These are phyloP conservation scores for Tilletia caries DNA, from an alignment of 1,284 basidiomycete genomes.

Conservation along the genomic window DNA sequence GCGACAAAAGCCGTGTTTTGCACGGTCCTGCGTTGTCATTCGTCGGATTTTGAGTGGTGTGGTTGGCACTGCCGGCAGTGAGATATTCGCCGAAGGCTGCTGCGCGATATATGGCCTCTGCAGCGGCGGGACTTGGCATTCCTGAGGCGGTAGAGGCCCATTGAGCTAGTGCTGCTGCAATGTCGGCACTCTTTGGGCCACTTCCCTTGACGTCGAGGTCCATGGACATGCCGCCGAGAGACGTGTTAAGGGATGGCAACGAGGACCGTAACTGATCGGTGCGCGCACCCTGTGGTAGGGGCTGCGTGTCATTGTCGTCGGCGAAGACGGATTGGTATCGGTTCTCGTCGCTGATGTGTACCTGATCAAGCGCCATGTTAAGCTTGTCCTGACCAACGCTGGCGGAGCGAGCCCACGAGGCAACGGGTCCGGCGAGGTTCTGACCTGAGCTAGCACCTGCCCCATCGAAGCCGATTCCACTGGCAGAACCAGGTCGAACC, in stretches of 20 bases:
- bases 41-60: too few relatives aligned
- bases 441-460: not conserved
- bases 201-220: not conserved
- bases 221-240: not conserved
- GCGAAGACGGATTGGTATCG: conserved; percentile 5
- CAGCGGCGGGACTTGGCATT: conserved; percentile 4
- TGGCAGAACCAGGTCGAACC: not conserved
- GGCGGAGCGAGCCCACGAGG: not conserved
- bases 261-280: not conserved
- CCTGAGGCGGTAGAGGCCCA: not conserved
- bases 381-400: conserved; percentile 10
- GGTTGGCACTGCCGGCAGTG: not conserved
- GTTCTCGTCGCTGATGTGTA: conserved; percentile 9
- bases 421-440: not conserved
- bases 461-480: not conserved
- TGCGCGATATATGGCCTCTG: not conserved
- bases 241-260: not conserved
- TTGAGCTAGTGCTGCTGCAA: not conserved
- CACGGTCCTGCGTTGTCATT: too few relatives aligned
- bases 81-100: not conserved
- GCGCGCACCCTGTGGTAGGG: not conserved
- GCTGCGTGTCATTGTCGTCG: not conserved
- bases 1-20: not conserved
- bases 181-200: not conserved
- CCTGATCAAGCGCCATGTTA: conserved; percentile 8